Conservation (phyloP, 2,329 filamentous ascomycete genomes). For the Nannizzia gypsea region DNA sequence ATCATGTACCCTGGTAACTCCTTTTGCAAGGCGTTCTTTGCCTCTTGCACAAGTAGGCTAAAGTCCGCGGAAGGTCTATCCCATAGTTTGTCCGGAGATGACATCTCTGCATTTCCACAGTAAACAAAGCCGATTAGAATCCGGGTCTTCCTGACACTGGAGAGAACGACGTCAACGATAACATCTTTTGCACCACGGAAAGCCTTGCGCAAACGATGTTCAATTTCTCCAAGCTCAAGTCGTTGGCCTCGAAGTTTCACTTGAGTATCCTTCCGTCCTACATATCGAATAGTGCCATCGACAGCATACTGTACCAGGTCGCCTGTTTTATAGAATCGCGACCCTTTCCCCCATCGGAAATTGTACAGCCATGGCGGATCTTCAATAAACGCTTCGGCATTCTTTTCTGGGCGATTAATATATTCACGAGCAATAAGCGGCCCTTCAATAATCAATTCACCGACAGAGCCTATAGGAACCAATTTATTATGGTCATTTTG, state of each 20-base stretch:
- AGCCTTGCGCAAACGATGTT: constrained; percentile 46
- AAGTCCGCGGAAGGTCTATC: not conserved
- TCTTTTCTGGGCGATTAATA: constrained; percentile 18
- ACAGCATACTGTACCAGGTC: constrained; percentile 61
- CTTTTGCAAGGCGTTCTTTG: constrained; percentile 8
- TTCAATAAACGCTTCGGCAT: constrained; percentile 15
- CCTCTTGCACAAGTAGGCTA: not conserved
- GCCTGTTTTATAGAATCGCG: constrained; percentile 63
- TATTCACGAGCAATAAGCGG: constrained; percentile 29
- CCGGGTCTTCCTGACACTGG: not conserved
- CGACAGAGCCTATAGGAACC: constrained; percentile 26
- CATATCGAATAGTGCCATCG: constrained; percentile 62
- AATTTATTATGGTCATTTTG: constrained; percentile 13
- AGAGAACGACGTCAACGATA: constrained; percentile 25
- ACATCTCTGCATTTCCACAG: constrained; percentile 21
- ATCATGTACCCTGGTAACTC: constrained; percentile 24
- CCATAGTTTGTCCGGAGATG: constrained; percentile 20
- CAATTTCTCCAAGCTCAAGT: constrained; percentile 76
- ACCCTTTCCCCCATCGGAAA: not conserved
- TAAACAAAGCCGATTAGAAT: constrained; percentile 12
- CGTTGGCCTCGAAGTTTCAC: constrained; percentile 77
- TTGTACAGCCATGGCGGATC: constrained; percentile 15
- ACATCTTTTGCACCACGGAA: constrained; percentile 32
- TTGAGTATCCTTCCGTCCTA: constrained; percentile 67
- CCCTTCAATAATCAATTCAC: constrained; percentile 33